Conservation (phyloP, 2,329 filamentous ascomycete genomes). For the Penicillium sp. region DNA sequence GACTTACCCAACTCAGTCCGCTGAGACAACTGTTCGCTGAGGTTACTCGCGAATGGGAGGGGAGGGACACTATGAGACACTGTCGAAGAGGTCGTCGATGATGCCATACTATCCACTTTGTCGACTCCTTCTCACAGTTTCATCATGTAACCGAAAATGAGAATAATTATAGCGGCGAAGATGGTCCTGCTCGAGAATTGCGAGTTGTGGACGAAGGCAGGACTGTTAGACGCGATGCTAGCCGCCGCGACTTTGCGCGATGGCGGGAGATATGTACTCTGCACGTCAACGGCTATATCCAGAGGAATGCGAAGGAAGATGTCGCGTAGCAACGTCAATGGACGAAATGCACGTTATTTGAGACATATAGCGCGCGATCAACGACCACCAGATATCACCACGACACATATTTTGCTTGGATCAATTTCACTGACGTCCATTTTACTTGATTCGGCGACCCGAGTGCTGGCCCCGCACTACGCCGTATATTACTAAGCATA, state of each 20-base stretch:
- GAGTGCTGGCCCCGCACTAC: slow-evolving; percentile 15
- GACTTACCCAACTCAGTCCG: slow-evolving; percentile 27
- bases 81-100: slow-evolving; percentile 26
- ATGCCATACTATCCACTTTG: slow-evolving; percentile 26
- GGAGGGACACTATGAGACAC: slow-evolving; percentile 28
- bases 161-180: background rate
- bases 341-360: slow-evolving; percentile 6
- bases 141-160: slow-evolving; percentile 13
- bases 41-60: slow-evolving; percentile 40
- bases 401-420: slow-evolving; percentile 9
- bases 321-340: background rate
- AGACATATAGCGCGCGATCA: slow-evolving; percentile 6
- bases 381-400: background rate
- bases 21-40: slow-evolving; percentile 43
- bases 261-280: background rate
- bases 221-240: background rate
- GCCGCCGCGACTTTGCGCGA: background rate
- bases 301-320: background rate
- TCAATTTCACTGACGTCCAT: slow-evolving; percentile 21
- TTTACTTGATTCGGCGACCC: slow-evolving; percentile 13
- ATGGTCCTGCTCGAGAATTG: background rate
- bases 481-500: background rate
- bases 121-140: slow-evolving; percentile 10
- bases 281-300: background rate
- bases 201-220: background rate